These are phyloP conservation scores for Musa troglodytarum DNA, from an alignment of 176 grass and related monocot species.

Conservation along the genomic window DNA sequence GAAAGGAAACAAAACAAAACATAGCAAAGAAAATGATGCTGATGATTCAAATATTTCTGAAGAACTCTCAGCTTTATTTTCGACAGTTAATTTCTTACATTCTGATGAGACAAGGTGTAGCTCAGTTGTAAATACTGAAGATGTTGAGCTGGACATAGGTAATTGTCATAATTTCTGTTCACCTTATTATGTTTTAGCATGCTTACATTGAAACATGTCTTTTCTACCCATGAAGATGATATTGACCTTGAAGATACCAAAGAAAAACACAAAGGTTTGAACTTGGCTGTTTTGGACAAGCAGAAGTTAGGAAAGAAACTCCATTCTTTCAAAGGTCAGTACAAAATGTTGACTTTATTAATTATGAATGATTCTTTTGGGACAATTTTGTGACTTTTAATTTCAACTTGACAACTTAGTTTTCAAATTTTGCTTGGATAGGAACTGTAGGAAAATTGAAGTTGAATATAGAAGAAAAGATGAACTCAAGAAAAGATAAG, in stretches of 20 bases:
- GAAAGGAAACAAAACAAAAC: constrained; percentile 75
- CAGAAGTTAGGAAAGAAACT: constrained; percentile 75
- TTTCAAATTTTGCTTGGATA: constrained; percentile 1
- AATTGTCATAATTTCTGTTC: constrained; percentile 12
- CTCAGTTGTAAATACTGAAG: constrained; percentile 46
- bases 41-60: constrained; percentile 44
- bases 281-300: constrained; percentile 69
- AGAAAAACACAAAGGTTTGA: constrained; percentile 67
- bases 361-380: neutral
- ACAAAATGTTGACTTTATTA: neutral
- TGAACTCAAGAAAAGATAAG: constrained; percentile 33
- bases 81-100: constrained; percentile 45
- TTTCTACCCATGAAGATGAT: constrained; percentile 59
- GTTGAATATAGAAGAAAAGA: constrained; percentile 62
- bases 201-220: neutral
- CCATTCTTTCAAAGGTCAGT: constrained; percentile 68
- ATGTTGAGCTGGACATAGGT: constrained; percentile 75
- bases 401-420: neutral
- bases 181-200: neutral
- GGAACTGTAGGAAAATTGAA: constrained; percentile 62
- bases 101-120: constrained; percentile 44
- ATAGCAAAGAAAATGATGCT: constrained; percentile 33
- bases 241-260: constrained; percentile 69
- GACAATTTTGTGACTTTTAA: neutral
- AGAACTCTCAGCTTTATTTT: constrained; percentile 65